These are phyloP conservation scores for Oxytropis ochrocephala DNA, from an alignment of 306 rosid genomes.

Conservation along the genomic window DNA sequence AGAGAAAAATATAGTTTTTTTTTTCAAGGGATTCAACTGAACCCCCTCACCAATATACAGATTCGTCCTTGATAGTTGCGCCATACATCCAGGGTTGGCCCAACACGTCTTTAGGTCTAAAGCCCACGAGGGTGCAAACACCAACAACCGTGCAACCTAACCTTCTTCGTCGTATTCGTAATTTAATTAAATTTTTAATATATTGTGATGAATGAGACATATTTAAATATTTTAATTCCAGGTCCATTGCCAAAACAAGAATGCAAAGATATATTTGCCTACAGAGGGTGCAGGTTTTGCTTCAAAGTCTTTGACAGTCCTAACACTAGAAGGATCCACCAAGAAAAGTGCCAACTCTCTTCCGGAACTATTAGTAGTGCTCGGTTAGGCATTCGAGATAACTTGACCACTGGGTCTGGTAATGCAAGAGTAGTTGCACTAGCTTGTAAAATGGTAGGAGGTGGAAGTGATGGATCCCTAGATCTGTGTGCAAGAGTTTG, in stretches of 20 bases:
- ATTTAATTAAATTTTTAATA: too few species aligned
- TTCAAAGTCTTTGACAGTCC: constrained; percentile 78
- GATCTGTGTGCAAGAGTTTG: constrained; percentile 87
- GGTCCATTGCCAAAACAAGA: constrained; percentile 92
- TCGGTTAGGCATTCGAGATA: constrained; percentile 61
- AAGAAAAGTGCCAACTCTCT: constrained; percentile 70
- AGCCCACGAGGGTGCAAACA: too few species aligned
- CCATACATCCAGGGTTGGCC: too few species aligned
- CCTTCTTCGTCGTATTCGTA: too few species aligned
- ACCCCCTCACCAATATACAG: too few species aligned
- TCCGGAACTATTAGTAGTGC: background rate
- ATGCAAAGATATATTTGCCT: constrained; percentile 64
- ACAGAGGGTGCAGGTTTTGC: constrained; percentile 86
- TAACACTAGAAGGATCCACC: constrained; percentile 62
- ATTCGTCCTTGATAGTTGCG: too few species aligned
- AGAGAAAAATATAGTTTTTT: too few species aligned
- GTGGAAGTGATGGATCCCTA: constrained; percentile 81
- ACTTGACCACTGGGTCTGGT: constrained; percentile 37
- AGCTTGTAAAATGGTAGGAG: constrained; percentile 95
- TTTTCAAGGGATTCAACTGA: too few species aligned
- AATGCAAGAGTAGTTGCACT: constrained; percentile 61
- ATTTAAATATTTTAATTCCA: background rate
- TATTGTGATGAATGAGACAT: background rate
- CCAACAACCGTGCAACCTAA: too few species aligned
- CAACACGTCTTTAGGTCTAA: too few species aligned